Percentiles rank a stretch among this genome's conserved stretches.
phyloP scores from a whole-genome alignment of 495 filamentous ascomycete genomes.

The Neurospora sp. region DNA sequence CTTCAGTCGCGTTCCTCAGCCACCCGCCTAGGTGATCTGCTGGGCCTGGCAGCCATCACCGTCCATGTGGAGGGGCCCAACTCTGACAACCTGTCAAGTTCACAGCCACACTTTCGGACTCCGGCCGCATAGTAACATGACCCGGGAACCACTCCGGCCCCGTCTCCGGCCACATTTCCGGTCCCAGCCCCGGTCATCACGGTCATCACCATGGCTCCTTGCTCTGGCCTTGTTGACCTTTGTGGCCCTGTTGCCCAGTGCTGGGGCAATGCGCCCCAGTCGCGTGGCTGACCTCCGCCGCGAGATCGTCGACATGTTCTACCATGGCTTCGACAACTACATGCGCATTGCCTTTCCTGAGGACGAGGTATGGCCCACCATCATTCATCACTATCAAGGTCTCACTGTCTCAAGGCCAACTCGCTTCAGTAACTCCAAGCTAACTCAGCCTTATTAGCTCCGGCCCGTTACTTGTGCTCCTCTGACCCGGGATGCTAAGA shows the following conservation, averaged over 20 bases:
- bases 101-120: not conserved
- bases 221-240: slow-evolving; percentile 6
- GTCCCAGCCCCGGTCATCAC: not conserved
- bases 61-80: not conserved
- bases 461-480: slow-evolving; percentile 79
- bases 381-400: not conserved
- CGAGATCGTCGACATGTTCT: slow-evolving; percentile 89
- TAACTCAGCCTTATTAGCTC: slow-evolving; percentile 35
- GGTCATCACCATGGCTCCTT: not conserved
- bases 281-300: slow-evolving; percentile 43
- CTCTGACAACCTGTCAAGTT: not conserved
- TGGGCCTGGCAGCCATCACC: not conserved
- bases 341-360: slow-evolving; percentile 90
- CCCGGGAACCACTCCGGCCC: not conserved
- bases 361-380: slow-evolving; percentile 56
- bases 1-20: not conserved
- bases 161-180: not conserved
- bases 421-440: not conserved
- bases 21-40: not conserved
- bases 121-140: not conserved
- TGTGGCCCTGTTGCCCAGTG: slow-evolving; percentile 22
- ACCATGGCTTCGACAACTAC: slow-evolving; percentile 95
- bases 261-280: slow-evolving; percentile 40
- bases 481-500: slow-evolving; percentile 67
- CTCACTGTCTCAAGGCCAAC: not conserved